phyloP scores from a whole-genome alignment of 2,329 filamentous ascomycete genomes.

The Leptographium radiaticola region DNA sequence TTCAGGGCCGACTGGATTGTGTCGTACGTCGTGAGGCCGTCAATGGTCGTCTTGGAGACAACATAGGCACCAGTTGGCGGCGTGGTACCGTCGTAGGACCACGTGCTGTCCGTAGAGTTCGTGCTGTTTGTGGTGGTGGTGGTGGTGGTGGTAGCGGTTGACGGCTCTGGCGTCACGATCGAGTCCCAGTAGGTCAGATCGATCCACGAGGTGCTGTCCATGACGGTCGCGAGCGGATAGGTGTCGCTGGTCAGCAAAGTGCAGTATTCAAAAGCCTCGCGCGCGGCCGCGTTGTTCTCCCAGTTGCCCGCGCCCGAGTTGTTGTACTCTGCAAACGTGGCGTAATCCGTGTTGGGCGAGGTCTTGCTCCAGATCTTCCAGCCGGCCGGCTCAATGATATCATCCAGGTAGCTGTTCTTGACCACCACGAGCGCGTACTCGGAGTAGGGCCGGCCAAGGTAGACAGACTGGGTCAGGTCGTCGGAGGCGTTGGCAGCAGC shows the following conservation, averaged over 20 bases:
- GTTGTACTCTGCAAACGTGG: slow-evolving; percentile 33
- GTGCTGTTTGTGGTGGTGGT: not conserved
- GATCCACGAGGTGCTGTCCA: slow-evolving; percentile 15
- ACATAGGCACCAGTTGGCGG: slow-evolving; percentile 19
- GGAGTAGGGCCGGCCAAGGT: slow-evolving; percentile 36
- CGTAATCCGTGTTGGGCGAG: slow-evolving; percentile 19
- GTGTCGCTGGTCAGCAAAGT: slow-evolving; percentile 14
- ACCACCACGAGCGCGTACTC: slow-evolving; percentile 31
- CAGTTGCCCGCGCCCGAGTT: slow-evolving; percentile 41
- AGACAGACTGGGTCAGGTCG: slow-evolving; percentile 38
- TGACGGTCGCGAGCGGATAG: slow-evolving; percentile 13
- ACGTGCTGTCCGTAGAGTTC: slow-evolving; percentile 7
- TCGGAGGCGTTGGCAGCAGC: slow-evolving; percentile 21
- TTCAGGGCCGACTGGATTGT: slow-evolving; percentile 42
- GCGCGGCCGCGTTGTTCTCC: slow-evolving; percentile 15
- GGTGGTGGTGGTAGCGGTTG: not conserved
- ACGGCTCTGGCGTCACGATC: slow-evolving; percentile 10
- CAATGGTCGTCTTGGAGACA: slow-evolving; percentile 21
- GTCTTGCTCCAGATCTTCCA: slow-evolving; percentile 32
- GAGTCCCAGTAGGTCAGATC: slow-evolving; percentile 15
- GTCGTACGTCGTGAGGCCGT: slow-evolving; percentile 13
- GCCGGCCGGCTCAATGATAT: slow-evolving; percentile 44
- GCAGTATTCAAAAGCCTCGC: slow-evolving; percentile 12
- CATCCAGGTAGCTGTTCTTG: slow-evolving; percentile 34
- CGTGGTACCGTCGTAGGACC: slow-evolving; percentile 14